Evolutionary conservation across 805 yeast genomes (phyloP).

Genomic region (Lipomyces spencermartinsiae): DNA sequence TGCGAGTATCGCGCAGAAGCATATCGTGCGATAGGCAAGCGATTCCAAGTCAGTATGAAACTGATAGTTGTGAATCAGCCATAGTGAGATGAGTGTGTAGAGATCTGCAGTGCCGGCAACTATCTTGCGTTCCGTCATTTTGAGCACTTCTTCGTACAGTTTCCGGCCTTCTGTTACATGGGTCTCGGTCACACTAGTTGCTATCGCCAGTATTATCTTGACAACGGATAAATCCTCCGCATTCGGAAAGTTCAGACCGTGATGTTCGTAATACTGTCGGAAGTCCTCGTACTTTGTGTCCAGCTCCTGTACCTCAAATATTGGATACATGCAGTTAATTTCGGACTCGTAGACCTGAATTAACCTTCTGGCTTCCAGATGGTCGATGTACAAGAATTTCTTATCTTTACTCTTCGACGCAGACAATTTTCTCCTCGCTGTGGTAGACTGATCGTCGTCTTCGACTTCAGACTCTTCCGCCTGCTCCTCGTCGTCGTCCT

Average conservation of each 20-base stretch:
- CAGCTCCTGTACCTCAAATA: conserved; percentile 39
- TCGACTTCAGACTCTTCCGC: conserved; percentile 16
- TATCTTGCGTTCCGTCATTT: conserved; percentile 26
- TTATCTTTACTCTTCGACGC: not conserved
- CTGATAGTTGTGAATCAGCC: conserved; percentile 41
- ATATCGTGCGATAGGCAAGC: conserved; percentile 39
- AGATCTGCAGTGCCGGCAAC: conserved; percentile 35
- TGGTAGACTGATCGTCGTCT: not conserved
- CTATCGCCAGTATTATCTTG: conserved; percentile 38
- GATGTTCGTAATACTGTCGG: conserved; percentile 2
- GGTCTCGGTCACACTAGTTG: conserved; percentile 32
- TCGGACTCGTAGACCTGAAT: conserved; percentile 39
- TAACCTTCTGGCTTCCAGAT: conserved; percentile 25
- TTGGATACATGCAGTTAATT: conserved; percentile 41
- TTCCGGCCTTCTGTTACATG: conserved; percentile 28
- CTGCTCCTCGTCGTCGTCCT: conserved; percentile 11
- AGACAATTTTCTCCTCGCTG: not conserved
- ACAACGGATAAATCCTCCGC: conserved; percentile 23
- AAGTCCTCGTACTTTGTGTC: conserved; percentile 34
- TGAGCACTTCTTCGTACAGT: conserved; percentile 37
- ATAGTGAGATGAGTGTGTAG: conserved; percentile 27
- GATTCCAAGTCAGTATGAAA: conserved; percentile 41
- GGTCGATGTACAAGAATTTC: conserved; percentile 21
- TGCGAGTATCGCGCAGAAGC: conserved; percentile 37
- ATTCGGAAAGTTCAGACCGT: conserved; percentile 10